phyloP scores from a whole-genome alignment of 225 moss, liverwort and hornwort genomes.

The Bryoerythrophyllum caledonicum region DNA sequence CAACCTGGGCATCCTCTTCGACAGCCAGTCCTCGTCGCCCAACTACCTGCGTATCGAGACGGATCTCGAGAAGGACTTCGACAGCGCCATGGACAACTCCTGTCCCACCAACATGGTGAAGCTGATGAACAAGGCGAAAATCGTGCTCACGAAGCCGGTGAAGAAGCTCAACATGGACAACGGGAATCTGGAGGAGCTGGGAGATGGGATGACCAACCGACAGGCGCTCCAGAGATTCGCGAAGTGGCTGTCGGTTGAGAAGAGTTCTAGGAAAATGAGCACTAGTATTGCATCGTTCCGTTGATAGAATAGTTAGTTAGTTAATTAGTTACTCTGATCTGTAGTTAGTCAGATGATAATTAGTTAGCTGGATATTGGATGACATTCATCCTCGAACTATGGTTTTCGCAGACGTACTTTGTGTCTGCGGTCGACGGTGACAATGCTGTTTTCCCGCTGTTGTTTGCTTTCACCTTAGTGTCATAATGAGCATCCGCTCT shows the following conservation, averaged over 20 bases:
- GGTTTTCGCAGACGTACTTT: too few relatives aligned
- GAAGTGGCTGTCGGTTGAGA: constrained; percentile 42
- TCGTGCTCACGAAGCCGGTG: constrained; percentile 9
- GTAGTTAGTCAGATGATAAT: too few relatives aligned
- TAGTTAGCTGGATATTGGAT: too few relatives aligned
- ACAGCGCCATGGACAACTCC: constrained; percentile 42
- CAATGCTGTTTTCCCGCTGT: too few relatives aligned
- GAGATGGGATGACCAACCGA: constrained; percentile 12
- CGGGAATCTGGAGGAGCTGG: constrained; percentile 20
- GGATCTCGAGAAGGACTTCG: constrained; percentile 8
- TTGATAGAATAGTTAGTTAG: too few relatives aligned
- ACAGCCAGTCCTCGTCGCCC: constrained; percentile 26
- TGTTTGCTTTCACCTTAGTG: too few relatives aligned
- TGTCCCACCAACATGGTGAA: constrained; percentile 30
- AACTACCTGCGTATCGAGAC: constrained; percentile 57
- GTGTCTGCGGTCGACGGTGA: too few relatives aligned
- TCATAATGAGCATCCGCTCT: too few relatives aligned
- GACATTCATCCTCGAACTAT: too few relatives aligned
- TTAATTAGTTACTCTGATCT: too few relatives aligned
- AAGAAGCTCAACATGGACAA: constrained; percentile 22
- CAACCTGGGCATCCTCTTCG: constrained; percentile 43
- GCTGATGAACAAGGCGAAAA: constrained; percentile 26
- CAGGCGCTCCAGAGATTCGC: constrained; percentile 40
- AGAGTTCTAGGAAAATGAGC: neutral
- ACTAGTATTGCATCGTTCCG: too few relatives aligned